Evolutionary conservation across 768 basidiomycete genomes (phyloP).

Genomic region (Pulveroboletus frians): DNA sequence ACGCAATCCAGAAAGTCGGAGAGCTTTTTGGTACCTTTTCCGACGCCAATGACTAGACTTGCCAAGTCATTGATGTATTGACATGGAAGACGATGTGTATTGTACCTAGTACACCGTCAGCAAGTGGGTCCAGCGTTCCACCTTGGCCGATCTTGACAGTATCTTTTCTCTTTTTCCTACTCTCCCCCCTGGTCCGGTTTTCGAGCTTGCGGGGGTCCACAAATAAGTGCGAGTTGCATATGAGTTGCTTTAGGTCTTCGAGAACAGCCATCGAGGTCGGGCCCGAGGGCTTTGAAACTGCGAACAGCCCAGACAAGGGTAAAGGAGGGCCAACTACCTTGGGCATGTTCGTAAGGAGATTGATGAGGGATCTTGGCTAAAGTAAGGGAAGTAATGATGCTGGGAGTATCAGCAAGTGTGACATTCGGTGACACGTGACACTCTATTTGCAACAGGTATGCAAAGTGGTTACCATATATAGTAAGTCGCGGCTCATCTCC

Average conservation of each 20-base stretch:
- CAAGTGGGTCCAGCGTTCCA: conserved; percentile 93
- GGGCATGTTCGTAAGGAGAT: conserved; percentile 48
- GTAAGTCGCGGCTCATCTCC: no score
- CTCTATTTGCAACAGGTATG: no score
- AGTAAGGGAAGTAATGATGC: no score
- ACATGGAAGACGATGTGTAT: conserved; percentile 1
- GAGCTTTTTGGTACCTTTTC: conserved; percentile 85
- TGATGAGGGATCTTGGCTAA: background rate
- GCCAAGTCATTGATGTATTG: conserved; percentile 1
- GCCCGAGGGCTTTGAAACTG: conserved; percentile 86
- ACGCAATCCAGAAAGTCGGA: conserved; percentile 79
- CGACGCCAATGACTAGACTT: conserved; percentile 75
- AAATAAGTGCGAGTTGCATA: conserved; percentile 75
- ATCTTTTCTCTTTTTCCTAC: conserved; percentile 36
- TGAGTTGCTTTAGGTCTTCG: conserved; percentile 77
- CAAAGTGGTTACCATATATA: no score
- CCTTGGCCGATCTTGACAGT: conserved; percentile 85
- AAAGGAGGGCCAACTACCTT: conserved; percentile 48
- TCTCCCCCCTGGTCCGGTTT: conserved; percentile 44
- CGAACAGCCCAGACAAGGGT: conserved; percentile 81
- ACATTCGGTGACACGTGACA: no score
- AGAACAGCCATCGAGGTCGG: conserved; percentile 89
- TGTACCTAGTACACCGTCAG: conserved; percentile 89
- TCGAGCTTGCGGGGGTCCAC: conserved; percentile 52
- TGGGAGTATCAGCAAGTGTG: no score